Percentiles rank a stretch among this genome's conserved stretches.
Evolutionary conservation across 345 rosid species (phyloP).

Genomic region (Brassica incana): DNA sequence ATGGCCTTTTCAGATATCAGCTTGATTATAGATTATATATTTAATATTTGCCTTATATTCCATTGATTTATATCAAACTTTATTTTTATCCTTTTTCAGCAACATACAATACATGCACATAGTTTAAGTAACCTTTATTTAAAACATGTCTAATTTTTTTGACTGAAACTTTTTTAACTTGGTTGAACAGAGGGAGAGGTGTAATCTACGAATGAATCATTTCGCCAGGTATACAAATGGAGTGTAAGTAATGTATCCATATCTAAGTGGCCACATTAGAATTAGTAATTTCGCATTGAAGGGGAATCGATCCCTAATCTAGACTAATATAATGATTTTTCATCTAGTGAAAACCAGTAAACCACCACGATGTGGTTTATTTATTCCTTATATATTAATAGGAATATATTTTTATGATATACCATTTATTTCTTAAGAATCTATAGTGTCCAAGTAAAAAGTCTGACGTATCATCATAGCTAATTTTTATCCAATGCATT

Average conservation of each 20-base stretch:
- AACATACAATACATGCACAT: not conserved
- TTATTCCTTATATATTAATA: not conserved
- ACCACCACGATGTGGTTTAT: too few relatives aligned
- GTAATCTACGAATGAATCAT: too few relatives aligned
- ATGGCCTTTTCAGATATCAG: slow-evolving; percentile 30
- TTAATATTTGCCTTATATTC: not conserved
- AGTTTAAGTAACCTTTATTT: too few relatives aligned
- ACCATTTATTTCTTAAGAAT: not conserved
- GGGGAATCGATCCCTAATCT: too few relatives aligned
- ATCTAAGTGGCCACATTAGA: too few relatives aligned
- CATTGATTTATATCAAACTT: slow-evolving; percentile 3
- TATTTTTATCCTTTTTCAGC: not conserved
- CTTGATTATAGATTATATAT: slow-evolving; percentile 2
- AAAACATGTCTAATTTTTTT: not conserved
- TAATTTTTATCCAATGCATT: not conserved
- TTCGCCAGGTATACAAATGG: too few relatives aligned
- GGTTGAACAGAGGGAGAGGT: too few relatives aligned
- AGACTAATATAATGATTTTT: too few relatives aligned
- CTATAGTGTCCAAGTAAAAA: not conserved
- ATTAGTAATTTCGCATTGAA: too few relatives aligned
- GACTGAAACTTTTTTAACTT: too few relatives aligned
- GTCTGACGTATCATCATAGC: not conserved
- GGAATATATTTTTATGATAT: not conserved
- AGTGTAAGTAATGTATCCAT: too few relatives aligned
- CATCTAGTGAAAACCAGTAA: too few relatives aligned